phyloP scores from a whole-genome alignment of 176 grass and related monocot genomes.

The Oryza punctata region DNA sequence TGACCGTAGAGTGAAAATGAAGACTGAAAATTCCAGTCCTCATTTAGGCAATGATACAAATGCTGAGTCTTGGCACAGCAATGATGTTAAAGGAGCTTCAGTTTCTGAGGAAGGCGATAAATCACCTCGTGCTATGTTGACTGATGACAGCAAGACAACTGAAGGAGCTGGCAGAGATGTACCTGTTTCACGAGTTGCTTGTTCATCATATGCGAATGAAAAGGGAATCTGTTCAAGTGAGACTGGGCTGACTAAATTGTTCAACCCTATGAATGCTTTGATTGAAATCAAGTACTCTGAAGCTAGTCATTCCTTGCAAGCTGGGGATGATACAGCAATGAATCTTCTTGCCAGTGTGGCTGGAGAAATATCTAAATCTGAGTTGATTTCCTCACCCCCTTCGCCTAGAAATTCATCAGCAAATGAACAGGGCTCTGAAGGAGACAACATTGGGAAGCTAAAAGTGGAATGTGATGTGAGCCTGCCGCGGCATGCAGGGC shows the following conservation, averaged over 20 bases:
- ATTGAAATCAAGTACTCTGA: slow-evolving; percentile 94
- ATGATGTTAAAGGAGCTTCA: slow-evolving; percentile 56
- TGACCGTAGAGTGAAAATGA: slow-evolving; percentile 67
- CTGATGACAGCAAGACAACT: slow-evolving; percentile 35
- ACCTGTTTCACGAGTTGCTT: slow-evolving; percentile 44
- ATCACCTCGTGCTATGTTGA: slow-evolving; percentile 54
- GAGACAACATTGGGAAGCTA: slow-evolving; percentile 44
- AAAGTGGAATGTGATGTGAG: slow-evolving; percentile 42
- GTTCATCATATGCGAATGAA: slow-evolving; percentile 61
- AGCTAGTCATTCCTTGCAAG: slow-evolving; percentile 47
- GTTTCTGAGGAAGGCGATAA: slow-evolving; percentile 67
- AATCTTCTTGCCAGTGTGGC: slow-evolving; percentile 98
- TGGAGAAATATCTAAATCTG: slow-evolving; percentile 83
- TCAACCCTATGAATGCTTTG: slow-evolving; percentile 92
- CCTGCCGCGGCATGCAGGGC: neutral
- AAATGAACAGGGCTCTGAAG: slow-evolving; percentile 43
- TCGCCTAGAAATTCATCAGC: slow-evolving; percentile 51
- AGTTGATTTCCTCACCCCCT: slow-evolving; percentile 51
- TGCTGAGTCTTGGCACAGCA: slow-evolving; percentile 65
- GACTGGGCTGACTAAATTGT: slow-evolving; percentile 53
- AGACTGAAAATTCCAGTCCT: slow-evolving; percentile 50
- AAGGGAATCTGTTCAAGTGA: slow-evolving; percentile 45
- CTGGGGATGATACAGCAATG: slow-evolving; percentile 80
- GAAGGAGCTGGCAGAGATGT: slow-evolving; percentile 55
- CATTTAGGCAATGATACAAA: slow-evolving; percentile 54